Evolutionary conservation across 2,329 filamentous ascomycete species (phyloP).

Genomic region (Kalmusia sp.): DNA sequence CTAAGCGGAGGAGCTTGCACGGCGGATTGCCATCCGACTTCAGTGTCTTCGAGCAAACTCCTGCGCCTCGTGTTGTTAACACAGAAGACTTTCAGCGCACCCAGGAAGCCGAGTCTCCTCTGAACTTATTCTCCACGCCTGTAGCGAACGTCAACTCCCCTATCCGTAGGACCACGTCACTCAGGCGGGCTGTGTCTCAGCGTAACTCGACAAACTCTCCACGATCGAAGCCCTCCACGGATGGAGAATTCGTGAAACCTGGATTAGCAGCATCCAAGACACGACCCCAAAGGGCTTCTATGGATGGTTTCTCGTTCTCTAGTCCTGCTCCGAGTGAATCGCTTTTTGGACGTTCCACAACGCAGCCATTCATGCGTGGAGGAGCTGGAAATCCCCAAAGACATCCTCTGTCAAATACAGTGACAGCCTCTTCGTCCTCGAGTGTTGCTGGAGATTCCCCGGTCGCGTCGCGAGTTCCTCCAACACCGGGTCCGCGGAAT

Average conservation of each 20-base stretch:
- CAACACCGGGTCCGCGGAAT: constrained; percentile 30
- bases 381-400: constrained; percentile 48
- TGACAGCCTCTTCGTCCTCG: constrained; percentile 85
- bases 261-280: constrained; percentile 61
- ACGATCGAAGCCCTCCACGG: constrained; percentile 46
- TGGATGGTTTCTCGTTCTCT: constrained; percentile 78
- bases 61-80: constrained; percentile 22
- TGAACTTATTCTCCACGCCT: constrained; percentile 46
- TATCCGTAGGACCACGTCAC: constrained; percentile 66
- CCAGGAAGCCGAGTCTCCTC: constrained; percentile 33
- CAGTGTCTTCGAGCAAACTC: constrained; percentile 75
- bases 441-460: constrained; percentile 70
- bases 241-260: constrained; percentile 62
- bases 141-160: constrained; percentile 38
- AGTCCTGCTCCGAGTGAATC: constrained; percentile 71
- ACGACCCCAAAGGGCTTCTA: constrained; percentile 73
- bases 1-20: constrained; percentile 89
- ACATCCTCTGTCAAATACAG: constrained; percentile 84
- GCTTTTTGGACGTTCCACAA: constrained; percentile 48
- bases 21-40: constrained; percentile 71
- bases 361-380: constrained; percentile 29
- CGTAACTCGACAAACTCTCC: constrained; percentile 64
- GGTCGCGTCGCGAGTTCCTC: constrained; percentile 50
- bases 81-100: constrained; percentile 31
- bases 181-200: constrained; percentile 87